phyloP scores from a whole-genome alignment of 768 basidiomycete species.

The Leccinum obscurum region DNA sequence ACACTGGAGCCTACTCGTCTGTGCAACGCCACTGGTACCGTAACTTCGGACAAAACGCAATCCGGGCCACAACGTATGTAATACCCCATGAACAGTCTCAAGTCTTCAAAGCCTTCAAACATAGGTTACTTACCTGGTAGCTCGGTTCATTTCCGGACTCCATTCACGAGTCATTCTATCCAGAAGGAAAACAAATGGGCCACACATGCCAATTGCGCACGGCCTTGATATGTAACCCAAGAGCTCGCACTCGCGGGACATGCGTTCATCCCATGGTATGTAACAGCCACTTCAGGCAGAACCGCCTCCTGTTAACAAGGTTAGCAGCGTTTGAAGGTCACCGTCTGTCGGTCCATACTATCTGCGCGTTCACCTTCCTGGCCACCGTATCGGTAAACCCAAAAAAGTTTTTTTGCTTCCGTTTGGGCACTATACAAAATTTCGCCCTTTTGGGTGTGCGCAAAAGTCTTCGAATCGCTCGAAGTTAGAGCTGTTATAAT shows the following conservation, averaged over 20 bases:
- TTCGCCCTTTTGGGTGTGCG: too few relatives aligned
- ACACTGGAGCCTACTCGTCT: too few relatives aligned
- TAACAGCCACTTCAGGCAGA: neutral
- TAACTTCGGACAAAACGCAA: too few relatives aligned
- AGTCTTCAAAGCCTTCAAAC: too few relatives aligned
- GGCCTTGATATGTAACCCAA: neutral
- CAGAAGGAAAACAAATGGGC: neutral
- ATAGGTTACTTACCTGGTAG: too few relatives aligned
- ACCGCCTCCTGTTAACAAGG: neutral
- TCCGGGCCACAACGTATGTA: too few relatives aligned
- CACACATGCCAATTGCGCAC: neutral
- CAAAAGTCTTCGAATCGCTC: too few relatives aligned
- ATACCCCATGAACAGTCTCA: too few relatives aligned
- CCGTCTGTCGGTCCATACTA: neutral
- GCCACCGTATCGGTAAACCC: neutral
- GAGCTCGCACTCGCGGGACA: neutral
- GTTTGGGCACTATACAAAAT: neutral
- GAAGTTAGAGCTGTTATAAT: too few relatives aligned
- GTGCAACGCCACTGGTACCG: too few relatives aligned
- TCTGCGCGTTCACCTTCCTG: neutral
- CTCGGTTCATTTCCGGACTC: neutral
- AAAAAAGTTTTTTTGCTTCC: neutral
- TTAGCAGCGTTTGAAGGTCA: neutral
- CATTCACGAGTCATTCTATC: neutral
- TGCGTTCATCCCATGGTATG: neutral